These are phyloP conservation scores for Pleurotus ostreatus DNA, from an alignment of 768 basidiomycete genomes.

Conservation along the genomic window DNA sequence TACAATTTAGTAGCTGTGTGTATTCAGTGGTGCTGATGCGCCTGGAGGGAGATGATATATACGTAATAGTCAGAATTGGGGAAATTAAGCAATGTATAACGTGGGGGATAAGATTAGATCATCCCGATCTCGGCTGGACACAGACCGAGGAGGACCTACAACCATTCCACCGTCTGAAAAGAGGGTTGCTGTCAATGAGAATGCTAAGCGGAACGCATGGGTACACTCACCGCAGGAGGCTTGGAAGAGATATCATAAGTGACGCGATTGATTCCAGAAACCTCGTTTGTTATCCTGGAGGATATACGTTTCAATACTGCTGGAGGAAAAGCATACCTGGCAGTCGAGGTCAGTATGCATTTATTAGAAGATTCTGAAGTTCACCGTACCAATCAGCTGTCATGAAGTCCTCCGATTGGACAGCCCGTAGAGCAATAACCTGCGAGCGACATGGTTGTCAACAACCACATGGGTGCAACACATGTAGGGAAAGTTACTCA, in stretches of 20 bases:
- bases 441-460: no score
- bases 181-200: background rate
- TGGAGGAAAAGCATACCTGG: constrained; percentile 95
- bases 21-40: no score
- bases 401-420: constrained; percentile 99
- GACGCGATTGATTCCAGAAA: constrained; percentile 92
- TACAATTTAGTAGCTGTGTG: no score
- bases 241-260: constrained; percentile 97
- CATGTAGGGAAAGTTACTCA: constrained; percentile 20
- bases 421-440: constrained; percentile 91
- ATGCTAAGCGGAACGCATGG: constrained; percentile 6
- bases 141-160: constrained; percentile 20
- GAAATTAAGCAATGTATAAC: no score
- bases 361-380: no score
- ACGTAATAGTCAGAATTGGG: no score
- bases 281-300: constrained; percentile 97
- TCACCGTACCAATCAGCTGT: constrained; percentile 89
- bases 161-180: constrained; percentile 46
- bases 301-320: constrained; percentile 88
- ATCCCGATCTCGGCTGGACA: no score
- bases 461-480: background rate
- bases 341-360: constrained; percentile 9
- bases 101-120: no score
- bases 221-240: constrained; percentile 76
- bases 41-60: no score